Evolutionary conservation across 2,329 filamentous ascomycete species (phyloP).

Genomic region (Pseudogymnoascus sp.): DNA sequence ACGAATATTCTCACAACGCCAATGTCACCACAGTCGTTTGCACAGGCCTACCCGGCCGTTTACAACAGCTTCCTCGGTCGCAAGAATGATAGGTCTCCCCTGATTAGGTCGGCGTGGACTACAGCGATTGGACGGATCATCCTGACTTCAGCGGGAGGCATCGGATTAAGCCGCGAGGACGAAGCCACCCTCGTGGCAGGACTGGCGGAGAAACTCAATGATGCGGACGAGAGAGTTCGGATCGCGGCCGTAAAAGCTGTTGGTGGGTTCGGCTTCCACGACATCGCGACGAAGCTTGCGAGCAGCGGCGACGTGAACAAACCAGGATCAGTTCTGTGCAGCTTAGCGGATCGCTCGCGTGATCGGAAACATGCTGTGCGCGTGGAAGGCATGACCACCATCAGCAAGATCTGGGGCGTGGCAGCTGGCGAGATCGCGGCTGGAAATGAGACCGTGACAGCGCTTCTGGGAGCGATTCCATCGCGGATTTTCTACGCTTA

Average conservation of each 20-base stretch:
- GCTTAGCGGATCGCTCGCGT: slow-evolving; percentile 78
- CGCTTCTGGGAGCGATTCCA: slow-evolving; percentile 73
- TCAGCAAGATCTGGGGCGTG: slow-evolving; percentile 89
- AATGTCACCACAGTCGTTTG: slow-evolving; percentile 80
- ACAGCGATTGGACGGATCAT: slow-evolving; percentile 77
- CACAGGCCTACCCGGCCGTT: slow-evolving; percentile 66
- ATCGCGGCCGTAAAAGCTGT: slow-evolving; percentile 82
- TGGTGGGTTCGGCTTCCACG: slow-evolving; percentile 68
- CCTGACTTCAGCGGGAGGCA: slow-evolving; percentile 82
- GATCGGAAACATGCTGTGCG: slow-evolving; percentile 77
- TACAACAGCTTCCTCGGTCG: slow-evolving; percentile 82
- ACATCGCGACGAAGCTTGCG: slow-evolving; percentile 76
- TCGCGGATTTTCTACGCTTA: slow-evolving; percentile 78
- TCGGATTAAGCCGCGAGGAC: slow-evolving; percentile 76
- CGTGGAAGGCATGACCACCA: slow-evolving; percentile 74
- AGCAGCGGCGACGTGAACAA: slow-evolving; percentile 65
- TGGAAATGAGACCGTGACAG: slow-evolving; percentile 66
- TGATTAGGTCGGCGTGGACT: slow-evolving; percentile 80
- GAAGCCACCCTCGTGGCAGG: slow-evolving; percentile 65
- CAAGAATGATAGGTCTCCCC: slow-evolving; percentile 74
- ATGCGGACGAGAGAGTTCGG: slow-evolving; percentile 85
- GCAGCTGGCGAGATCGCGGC: slow-evolving; percentile 78
- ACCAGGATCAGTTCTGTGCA: slow-evolving; percentile 68
- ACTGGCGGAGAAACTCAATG: slow-evolving; percentile 72
- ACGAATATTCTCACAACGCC: slow-evolving; percentile 65